Conservation (phyloP, 2,329 filamentous ascomycete genomes). For the Aspergillus melleus region DNA sequence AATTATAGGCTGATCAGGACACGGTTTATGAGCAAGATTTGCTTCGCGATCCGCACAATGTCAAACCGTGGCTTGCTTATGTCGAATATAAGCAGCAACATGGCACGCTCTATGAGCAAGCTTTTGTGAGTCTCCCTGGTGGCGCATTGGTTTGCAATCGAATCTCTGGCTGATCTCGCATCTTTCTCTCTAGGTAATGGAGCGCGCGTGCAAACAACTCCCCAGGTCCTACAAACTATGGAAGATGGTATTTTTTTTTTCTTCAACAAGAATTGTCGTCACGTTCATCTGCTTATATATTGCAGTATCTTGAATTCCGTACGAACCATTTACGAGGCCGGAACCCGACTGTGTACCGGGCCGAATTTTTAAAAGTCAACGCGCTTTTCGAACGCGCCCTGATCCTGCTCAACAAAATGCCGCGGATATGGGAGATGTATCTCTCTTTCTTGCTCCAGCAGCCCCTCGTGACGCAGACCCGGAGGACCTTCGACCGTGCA, state of each 20-base stretch:
- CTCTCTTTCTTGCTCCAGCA: slow-evolving; percentile 86
- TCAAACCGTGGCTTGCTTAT: slow-evolving; percentile 95
- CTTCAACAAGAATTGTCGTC: slow-evolving; percentile 11
- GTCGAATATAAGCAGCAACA: slow-evolving; percentile 87
- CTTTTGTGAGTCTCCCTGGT: slow-evolving; percentile 55
- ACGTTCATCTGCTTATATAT: slow-evolving; percentile 17
- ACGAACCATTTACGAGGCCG: slow-evolving; percentile 77
- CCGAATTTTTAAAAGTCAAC: slow-evolving; percentile 92
- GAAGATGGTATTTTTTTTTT: slow-evolving; percentile 68
- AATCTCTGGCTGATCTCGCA: slow-evolving; percentile 8
- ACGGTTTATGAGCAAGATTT: slow-evolving; percentile 96
- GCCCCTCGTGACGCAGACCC: slow-evolving; percentile 83
- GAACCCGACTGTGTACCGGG: slow-evolving; percentile 75
- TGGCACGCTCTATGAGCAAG: slow-evolving; percentile 81
- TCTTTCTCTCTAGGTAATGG: slow-evolving; percentile 60
- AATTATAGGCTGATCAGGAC: slow-evolving; percentile 75
- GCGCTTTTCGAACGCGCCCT: slow-evolving; percentile 89
- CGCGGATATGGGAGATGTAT: slow-evolving; percentile 97
- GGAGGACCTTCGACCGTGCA: slow-evolving; percentile 87
- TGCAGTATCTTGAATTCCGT: slow-evolving; percentile 80
- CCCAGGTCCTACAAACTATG: slow-evolving; percentile 97
- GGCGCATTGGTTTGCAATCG: not conserved
- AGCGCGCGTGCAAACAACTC: slow-evolving; percentile 84
- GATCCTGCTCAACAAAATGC: slow-evolving; percentile 97
- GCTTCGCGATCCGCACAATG: slow-evolving; percentile 76